These are phyloP conservation scores for Candida loeiensis DNA, from an alignment of 805 yeast genomes.

Conservation along the genomic window DNA sequence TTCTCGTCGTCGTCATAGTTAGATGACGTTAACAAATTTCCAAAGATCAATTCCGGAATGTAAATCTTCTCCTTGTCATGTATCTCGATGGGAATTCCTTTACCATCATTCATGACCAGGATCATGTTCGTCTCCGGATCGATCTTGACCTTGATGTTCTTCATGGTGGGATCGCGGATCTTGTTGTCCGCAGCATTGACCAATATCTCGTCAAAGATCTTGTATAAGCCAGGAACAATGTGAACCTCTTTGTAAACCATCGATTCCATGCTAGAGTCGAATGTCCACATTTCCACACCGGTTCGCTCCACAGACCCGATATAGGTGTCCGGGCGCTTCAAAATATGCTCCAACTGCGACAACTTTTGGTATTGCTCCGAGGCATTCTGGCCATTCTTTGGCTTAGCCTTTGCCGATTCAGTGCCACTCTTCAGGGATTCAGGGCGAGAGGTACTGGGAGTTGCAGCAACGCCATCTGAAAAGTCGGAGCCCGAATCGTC, in stretches of 20 bases:
- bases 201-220: slow-evolving; percentile 93
- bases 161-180: slow-evolving; percentile 91
- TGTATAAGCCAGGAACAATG: slow-evolving; percentile 93
- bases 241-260: slow-evolving; percentile 58
- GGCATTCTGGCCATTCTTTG: slow-evolving; percentile 27
- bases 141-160: slow-evolving; percentile 75
- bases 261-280: slow-evolving; percentile 45
- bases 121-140: slow-evolving; percentile 71
- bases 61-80: slow-evolving; percentile 89
- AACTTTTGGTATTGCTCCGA: slow-evolving; percentile 87
- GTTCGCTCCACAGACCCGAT: slow-evolving; percentile 90
- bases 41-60: slow-evolving; percentile 95
- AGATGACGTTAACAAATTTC: slow-evolving; percentile 89
- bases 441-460: slow-evolving; percentile 5
- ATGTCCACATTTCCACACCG: slow-evolving; percentile 81
- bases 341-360: slow-evolving; percentile 91
- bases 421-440: no score
- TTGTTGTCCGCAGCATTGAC: slow-evolving; percentile 99
- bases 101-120: slow-evolving; percentile 86
- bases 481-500: slow-evolving; percentile 10
- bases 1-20: slow-evolving; percentile 94
- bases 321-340: slow-evolving; percentile 96
- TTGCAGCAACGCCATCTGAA: slow-evolving; percentile 1
- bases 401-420: no score
- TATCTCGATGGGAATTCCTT: slow-evolving; percentile 91